These are phyloP conservation scores for Paecilomyces fulvus DNA, from an alignment of 2,329 filamentous ascomycete genomes.

Conservation along the genomic window DNA sequence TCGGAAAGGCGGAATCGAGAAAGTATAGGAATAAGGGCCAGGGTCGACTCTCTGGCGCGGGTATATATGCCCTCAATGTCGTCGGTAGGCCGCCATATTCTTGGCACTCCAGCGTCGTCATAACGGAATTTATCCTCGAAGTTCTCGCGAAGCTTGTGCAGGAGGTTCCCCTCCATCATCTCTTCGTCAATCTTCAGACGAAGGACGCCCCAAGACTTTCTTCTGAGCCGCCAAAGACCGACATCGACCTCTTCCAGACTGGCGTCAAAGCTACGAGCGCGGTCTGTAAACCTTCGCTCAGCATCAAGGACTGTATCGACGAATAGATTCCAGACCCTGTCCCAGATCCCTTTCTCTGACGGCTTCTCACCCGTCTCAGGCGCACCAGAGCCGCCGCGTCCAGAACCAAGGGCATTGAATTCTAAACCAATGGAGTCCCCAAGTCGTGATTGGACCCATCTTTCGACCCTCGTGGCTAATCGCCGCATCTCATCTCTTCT, in stretches of 20 bases:
- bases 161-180: conserved; percentile 92
- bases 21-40: conserved; percentile 82
- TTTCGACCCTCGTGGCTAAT: conserved; percentile 79
- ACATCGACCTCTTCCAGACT: conserved; percentile 84
- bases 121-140: conserved; percentile 99
- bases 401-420: conserved; percentile 92
- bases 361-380: conserved; percentile 70
- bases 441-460: conserved; percentile 84
- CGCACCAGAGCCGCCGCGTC: conserved; percentile 71
- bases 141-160: conserved; percentile 92
- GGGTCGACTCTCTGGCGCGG: conserved; percentile 80
- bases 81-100: conserved; percentile 93
- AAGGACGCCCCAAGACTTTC: conserved; percentile 90
- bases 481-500: conserved; percentile 95
- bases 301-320: conserved; percentile 74
- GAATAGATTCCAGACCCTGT: conserved; percentile 86
- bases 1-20: conserved; percentile 71
- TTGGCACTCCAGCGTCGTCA: conserved; percentile 84
- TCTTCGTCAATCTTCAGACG: conserved; percentile 91
- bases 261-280: conserved; percentile 89
- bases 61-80: conserved; percentile 97
- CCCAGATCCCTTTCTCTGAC: conserved; percentile 82
- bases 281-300: conserved; percentile 73
- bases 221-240: conserved; percentile 81
- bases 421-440: conserved; percentile 83